phyloP scores from a whole-genome alignment of 306 rosid species.

The Glycyrrhiza uralensis region DNA sequence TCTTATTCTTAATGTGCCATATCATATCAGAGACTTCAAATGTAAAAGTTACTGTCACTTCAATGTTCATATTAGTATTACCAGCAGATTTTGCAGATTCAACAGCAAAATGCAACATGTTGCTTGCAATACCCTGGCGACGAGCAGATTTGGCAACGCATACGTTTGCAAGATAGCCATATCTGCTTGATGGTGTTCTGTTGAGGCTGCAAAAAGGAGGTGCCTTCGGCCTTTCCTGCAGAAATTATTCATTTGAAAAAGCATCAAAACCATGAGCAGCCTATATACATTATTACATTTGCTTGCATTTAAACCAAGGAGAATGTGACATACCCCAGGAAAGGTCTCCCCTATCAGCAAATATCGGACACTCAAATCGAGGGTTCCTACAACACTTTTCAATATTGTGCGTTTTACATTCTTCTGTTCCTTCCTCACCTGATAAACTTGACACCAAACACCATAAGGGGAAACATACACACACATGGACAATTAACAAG shows the following conservation, averaged over 20 bases:
- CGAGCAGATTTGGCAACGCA: constrained; percentile 72
- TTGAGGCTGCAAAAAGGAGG: constrained; percentile 50
- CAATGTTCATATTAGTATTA: constrained; percentile 38
- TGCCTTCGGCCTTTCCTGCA: constrained; percentile 61
- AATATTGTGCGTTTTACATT: constrained; percentile 49
- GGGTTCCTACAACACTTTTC: constrained; percentile 81
- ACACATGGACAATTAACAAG: not conserved
- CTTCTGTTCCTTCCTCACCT: constrained; percentile 70
- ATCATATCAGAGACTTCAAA: too few species aligned
- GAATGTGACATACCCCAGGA: constrained; percentile 62
- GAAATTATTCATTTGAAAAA: not conserved
- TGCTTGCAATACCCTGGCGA: constrained; percentile 69
- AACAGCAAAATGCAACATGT: constrained; percentile 66
- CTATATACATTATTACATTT: constrained; percentile 21
- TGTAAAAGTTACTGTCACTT: not conserved
- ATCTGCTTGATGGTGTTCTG: constrained; percentile 48
- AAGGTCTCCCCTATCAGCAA: constrained; percentile 74
- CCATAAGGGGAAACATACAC: constrained; percentile 16
- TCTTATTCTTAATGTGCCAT: too few species aligned
- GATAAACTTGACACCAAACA: constrained; percentile 42
- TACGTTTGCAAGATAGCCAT: constrained; percentile 71
- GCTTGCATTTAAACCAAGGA: not conserved
- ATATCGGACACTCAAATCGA: constrained; percentile 63
- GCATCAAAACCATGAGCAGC: constrained; percentile 25
- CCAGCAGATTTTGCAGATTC: constrained; percentile 51